Evolutionary conservation across 2,329 filamentous ascomycete genomes (phyloP).

Genomic region (Peltaster fructicola): DNA sequence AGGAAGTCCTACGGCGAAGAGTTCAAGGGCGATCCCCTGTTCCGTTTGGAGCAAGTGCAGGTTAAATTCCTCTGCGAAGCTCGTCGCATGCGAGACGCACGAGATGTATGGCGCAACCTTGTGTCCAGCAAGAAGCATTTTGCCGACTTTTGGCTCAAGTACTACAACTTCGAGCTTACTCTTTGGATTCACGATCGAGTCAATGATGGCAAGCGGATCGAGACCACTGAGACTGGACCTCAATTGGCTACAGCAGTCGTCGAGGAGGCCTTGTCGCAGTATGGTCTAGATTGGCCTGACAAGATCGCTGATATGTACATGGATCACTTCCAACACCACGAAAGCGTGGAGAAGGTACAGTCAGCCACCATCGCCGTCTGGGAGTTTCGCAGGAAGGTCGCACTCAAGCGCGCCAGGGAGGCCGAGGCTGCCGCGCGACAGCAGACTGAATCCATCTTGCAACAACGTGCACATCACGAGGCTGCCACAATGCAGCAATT

Average conservation of each 20-base stretch:
- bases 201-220: slow-evolving; percentile 31
- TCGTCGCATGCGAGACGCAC: slow-evolving; percentile 56
- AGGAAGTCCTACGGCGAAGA: slow-evolving; percentile 58
- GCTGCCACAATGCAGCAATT: slow-evolving; percentile 8
- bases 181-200: slow-evolving; percentile 42
- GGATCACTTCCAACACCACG: slow-evolving; percentile 78
- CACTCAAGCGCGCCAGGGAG: slow-evolving; percentile 48
- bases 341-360: slow-evolving; percentile 58
- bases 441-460: slow-evolving; percentile 3
- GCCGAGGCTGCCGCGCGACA: slow-evolving; percentile 42
- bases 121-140: slow-evolving; percentile 52
- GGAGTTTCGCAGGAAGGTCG: slow-evolving; percentile 46
- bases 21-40: slow-evolving; percentile 75
- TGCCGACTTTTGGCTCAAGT: slow-evolving; percentile 86
- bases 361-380: slow-evolving; percentile 56
- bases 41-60: slow-evolving; percentile 75
- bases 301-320: slow-evolving; percentile 56
- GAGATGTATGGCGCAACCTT: slow-evolving; percentile 55
- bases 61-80: slow-evolving; percentile 84
- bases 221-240: slow-evolving; percentile 42
- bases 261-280: slow-evolving; percentile 46
- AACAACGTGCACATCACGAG: too few species aligned
- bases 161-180: slow-evolving; percentile 82
- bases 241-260: slow-evolving; percentile 59
- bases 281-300: slow-evolving; percentile 58